These are phyloP conservation scores for Botryotinia globosa DNA, from an alignment of 2,329 filamentous ascomycete species.

Conservation along the genomic window DNA sequence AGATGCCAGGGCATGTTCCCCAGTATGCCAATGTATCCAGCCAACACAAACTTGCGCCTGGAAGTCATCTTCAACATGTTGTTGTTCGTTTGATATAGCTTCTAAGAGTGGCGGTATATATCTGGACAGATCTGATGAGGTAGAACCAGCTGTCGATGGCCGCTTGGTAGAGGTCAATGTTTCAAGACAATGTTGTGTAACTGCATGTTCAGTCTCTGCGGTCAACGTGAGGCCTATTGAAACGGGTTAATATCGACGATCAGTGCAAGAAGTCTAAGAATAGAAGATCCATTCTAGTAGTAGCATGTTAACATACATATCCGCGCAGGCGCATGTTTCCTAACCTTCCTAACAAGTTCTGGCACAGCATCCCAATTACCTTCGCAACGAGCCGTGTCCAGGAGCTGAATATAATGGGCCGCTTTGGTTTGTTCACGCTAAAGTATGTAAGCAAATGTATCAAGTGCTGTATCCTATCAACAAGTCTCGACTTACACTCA, in stretches of 20 bases:
- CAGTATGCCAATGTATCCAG: constrained; percentile 78
- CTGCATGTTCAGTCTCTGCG: constrained; percentile 65
- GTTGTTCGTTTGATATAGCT: constrained; percentile 57
- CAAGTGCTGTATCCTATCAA: neutral
- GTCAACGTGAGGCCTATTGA: constrained; percentile 63
- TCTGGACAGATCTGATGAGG: constrained; percentile 31
- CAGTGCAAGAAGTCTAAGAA: neutral
- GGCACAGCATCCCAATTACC: constrained; percentile 83
- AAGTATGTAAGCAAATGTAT: constrained; percentile 12
- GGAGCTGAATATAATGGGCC: constrained; percentile 72
- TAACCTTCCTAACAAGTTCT: constrained; percentile 87
- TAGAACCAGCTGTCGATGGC: constrained; percentile 28
- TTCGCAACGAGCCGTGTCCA: constrained; percentile 84
- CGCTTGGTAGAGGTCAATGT: constrained; percentile 23
- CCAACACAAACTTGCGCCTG: constrained; percentile 81
- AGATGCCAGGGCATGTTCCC: constrained; percentile 63
- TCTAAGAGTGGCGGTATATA: constrained; percentile 45
- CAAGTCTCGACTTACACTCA: constrained; percentile 31
- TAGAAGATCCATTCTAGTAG: neutral
- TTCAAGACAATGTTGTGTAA: constrained; percentile 52
- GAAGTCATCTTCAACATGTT: constrained; percentile 58
- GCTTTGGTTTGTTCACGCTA: constrained; percentile 64
- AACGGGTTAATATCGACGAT: constrained; percentile 26
- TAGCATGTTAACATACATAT: constrained; percentile 61
- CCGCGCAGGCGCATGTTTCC: constrained; percentile 85